Base-by-base conservation (phyloP, 2,329 filamentous ascomycete species). In the Neonectria ditissima region DNA sequence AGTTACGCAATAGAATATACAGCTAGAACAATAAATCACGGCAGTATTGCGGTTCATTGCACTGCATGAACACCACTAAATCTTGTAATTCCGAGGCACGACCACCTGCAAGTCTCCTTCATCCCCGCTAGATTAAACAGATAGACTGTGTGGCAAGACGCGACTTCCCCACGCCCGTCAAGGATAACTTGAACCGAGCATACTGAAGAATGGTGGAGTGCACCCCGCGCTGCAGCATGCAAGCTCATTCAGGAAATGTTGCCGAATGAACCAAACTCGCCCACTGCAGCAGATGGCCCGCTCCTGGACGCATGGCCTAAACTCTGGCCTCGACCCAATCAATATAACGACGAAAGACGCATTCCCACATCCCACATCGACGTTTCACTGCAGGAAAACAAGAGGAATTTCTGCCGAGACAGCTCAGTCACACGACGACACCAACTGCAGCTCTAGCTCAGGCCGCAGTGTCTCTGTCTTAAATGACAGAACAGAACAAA, bases 381-480 rank as follows among this genome's bases (percentile, higher is more conserved):
- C 14, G 52, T 50, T 28, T 5, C 52, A 51, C 24, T 37, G 28
- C 45, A 14, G 37, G n/a, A 52, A 2, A 11, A 28, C 14, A 5
- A 32, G 43, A 20, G 59, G 59, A 55, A 61, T 34, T 22, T 44
- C 30, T 61, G 37, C 59, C 59, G 59, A 59, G 56, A 11, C 20
- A 30, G 24, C 53, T 43, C n/a, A 50, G 44, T 59, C 56, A 54
- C 56, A 43, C 43, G 48, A 24, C n/a, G 8, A 20, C 34, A 45
- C 14, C 7, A 26, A 9, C 11, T 50, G 47, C 26, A 20, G 41
- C 22, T 5, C 45, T 41, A 30, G 22, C 22, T 59, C 51, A 59
- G 60, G 39, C 54, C 57, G 22, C 48, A 53, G 13, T 9, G 20
- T 54, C 8, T 5, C 9, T 30, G 4, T 2, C 20, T 20, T 24